These are phyloP conservation scores for Geranomyces variabilis DNA, from an alignment of 192 early-diverging fungal genomes.

Conservation along the genomic window DNA sequence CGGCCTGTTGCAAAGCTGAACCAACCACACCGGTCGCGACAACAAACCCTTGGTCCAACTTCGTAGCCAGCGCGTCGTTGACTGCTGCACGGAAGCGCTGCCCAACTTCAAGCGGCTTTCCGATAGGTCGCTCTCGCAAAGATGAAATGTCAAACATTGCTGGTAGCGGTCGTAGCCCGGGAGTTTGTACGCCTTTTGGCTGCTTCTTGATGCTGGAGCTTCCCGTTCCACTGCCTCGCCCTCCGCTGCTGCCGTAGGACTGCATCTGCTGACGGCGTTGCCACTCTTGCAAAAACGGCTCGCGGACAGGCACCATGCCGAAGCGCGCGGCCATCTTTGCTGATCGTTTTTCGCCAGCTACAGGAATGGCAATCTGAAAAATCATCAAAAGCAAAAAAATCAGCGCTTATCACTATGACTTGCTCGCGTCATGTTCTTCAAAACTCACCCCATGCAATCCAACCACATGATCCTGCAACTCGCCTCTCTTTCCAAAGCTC, in stretches of 20 bases:
- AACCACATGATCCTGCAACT: conserved; percentile 29
- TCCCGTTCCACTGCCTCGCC: too few relatives aligned
- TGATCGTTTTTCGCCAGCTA: neutral
- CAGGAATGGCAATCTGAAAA: conserved; percentile 10
- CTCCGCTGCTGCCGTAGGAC: neutral
- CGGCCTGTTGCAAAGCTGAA: too few relatives aligned
- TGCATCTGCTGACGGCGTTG: neutral
- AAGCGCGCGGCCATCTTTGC: neutral
- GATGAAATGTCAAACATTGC: too few relatives aligned
- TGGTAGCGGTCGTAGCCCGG: too few relatives aligned
- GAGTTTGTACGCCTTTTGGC: too few relatives aligned
- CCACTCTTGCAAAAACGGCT: neutral
- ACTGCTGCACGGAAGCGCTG: neutral
- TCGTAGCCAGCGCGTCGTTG: neutral
- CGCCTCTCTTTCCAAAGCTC: conserved; percentile 14
- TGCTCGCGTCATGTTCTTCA: too few relatives aligned
- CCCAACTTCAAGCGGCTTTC: too few relatives aligned
- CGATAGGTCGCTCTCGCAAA: too few relatives aligned
- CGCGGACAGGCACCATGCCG: neutral
- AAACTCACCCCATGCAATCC: conserved; percentile 18
- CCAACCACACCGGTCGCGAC: neutral
- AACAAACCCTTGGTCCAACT: conserved; percentile 3
- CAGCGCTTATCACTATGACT: neutral
- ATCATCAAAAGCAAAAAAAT: neutral
- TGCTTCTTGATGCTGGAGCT: too few relatives aligned